Evolutionary conservation across 148 eudicot genomes (phyloP).

Genomic region (Rhododendron mucronatum): DNA sequence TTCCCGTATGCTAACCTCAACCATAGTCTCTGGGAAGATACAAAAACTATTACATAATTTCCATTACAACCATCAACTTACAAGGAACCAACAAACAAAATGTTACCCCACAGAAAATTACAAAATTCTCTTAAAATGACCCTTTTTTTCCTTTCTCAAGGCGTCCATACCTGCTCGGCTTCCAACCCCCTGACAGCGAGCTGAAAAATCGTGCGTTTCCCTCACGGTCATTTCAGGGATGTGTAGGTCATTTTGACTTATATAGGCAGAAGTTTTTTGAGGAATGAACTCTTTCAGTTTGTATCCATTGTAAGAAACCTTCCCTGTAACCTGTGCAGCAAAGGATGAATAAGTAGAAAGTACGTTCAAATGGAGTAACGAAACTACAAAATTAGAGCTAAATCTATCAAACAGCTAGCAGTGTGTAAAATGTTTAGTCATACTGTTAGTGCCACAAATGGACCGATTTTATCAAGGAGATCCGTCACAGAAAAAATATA

Average conservation of each 20-base stretch:
- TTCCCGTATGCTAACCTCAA: constrained; percentile 64
- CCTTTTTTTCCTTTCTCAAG: constrained; percentile 7
- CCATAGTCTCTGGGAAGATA: constrained; percentile 39
- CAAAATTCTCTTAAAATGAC: not conserved
- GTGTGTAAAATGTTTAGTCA: not conserved
- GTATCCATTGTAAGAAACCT: constrained; percentile 71
- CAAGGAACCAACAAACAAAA: constrained; percentile 13
- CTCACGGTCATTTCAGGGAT: constrained; percentile 80
- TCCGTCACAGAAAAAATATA: no score
- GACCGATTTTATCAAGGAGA: no score
- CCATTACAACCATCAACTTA: not conserved
- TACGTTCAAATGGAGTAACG: not conserved
- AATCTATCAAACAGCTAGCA: not conserved
- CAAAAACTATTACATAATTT: not conserved
- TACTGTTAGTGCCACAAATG: not conserved
- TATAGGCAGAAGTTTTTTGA: constrained; percentile 72
- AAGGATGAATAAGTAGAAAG: not conserved
- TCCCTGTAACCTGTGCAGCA: constrained; percentile 48
- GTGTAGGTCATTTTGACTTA: constrained; percentile 68
- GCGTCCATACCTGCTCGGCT: constrained; percentile 54
- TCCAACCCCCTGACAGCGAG: constrained; percentile 77
- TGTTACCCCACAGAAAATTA: not conserved
- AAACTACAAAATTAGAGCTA: not conserved
- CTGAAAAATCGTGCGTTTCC: constrained; percentile 72
- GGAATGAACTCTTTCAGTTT: constrained; percentile 56